Conservation (phyloP, 2,329 filamentous ascomycete genomes). For the Exophiala bonariae region DNA sequence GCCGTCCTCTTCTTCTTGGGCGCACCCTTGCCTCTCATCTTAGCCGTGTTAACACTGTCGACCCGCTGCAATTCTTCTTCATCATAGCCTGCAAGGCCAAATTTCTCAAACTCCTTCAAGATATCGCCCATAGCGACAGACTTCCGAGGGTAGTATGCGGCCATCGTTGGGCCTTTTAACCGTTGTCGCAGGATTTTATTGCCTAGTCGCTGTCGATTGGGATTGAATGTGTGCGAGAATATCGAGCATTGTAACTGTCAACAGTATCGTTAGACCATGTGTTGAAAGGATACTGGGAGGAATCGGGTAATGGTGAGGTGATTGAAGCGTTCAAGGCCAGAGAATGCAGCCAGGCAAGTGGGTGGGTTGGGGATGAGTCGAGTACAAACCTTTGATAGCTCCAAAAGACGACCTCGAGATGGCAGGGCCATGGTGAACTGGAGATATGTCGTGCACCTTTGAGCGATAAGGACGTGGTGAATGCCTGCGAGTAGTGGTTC, state of each 20-base stretch:
- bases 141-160: constrained; percentile 83
- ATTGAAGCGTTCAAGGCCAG: neutral
- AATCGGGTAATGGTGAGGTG: no score
- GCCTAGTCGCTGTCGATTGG: constrained; percentile 74
- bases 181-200: constrained; percentile 91
- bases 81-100: constrained; percentile 68
- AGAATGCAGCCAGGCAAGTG: neutral
- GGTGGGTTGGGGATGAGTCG: neutral
- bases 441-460: no score
- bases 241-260: constrained; percentile 83
- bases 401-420: constrained; percentile 23
- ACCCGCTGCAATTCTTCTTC: constrained; percentile 77
- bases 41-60: constrained; percentile 66
- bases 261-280: no score
- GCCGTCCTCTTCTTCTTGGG: constrained; percentile 82
- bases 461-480: no score
- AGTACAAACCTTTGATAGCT: constrained; percentile 24
- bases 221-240: constrained; percentile 91
- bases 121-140: constrained; percentile 72
- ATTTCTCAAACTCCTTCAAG: constrained; percentile 64
- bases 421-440: constrained; percentile 18
- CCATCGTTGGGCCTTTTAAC: constrained; percentile 77
- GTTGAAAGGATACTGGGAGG: no score
- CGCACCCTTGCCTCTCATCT: constrained; percentile 78
- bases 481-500: no score